Evolutionary conservation across 306 rosid genomes (phyloP).

Genomic region (Bauhinia variegata): DNA sequence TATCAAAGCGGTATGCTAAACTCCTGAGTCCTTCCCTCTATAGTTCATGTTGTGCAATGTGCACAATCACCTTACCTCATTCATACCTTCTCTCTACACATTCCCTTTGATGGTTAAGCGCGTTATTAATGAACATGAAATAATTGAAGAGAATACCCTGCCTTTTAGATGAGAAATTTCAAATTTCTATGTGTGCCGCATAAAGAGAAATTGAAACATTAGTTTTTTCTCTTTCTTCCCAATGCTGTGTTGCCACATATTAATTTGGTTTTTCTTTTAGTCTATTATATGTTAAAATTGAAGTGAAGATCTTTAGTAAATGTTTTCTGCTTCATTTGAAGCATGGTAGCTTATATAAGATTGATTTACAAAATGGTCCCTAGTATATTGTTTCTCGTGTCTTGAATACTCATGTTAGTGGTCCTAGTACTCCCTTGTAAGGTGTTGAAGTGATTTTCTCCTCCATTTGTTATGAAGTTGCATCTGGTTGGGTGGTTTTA

Average conservation of each 20-base stretch:
- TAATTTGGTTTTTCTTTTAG: too few species aligned
- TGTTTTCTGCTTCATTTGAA: too few species aligned
- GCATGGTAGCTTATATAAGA: too few species aligned
- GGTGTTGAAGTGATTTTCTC: too few species aligned
- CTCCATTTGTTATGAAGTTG: constrained; percentile 1
- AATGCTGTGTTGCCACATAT: background rate
- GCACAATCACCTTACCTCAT: background rate
- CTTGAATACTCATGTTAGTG: too few species aligned
- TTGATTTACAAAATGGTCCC: too few species aligned
- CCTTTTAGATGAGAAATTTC: background rate
- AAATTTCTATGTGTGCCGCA: background rate
- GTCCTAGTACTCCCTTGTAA: too few species aligned
- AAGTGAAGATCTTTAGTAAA: too few species aligned
- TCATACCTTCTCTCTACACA: background rate
- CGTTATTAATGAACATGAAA: background rate
- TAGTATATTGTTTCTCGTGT: too few species aligned
- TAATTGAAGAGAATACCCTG: too few species aligned
- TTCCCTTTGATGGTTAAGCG: background rate
- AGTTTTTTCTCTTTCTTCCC: background rate
- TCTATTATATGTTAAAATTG: too few species aligned
- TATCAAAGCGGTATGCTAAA: constrained; percentile 54
- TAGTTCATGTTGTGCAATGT: background rate
- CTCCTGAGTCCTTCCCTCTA: background rate
- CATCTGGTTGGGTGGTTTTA: background rate
- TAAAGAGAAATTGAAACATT: background rate